phyloP scores from a whole-genome alignment of 495 filamentous ascomycete genomes.

The Pseudevernia furfuracea region DNA sequence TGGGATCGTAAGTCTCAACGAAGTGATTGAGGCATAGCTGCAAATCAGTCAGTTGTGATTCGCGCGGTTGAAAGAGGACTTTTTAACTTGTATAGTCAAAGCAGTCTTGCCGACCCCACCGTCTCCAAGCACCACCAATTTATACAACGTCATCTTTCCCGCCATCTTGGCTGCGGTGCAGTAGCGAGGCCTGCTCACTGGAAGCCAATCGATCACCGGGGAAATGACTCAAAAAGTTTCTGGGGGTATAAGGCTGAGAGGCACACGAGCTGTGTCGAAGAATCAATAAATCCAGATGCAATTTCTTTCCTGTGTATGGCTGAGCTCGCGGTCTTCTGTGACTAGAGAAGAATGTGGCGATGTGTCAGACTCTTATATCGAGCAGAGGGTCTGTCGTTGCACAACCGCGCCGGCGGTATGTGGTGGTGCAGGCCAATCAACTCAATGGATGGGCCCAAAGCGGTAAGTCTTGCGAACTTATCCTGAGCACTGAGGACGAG shows the following conservation, averaged over 20 bases:
- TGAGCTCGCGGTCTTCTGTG: not conserved
- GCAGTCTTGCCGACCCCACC: constrained; percentile 95
- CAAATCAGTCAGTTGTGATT: constrained; percentile 16
- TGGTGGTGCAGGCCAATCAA: constrained; percentile 5
- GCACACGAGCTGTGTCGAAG: not conserved
- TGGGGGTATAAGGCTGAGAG: not conserved
- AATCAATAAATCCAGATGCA: not conserved
- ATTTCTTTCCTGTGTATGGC: not conserved
- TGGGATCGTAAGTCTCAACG: constrained; percentile 89
- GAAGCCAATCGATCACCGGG: constrained; percentile 11
- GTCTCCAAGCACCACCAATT: constrained; percentile 94
- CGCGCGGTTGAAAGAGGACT: constrained; percentile 17
- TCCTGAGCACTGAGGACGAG: not conserved
- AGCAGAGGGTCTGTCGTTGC: not conserved
- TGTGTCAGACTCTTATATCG: not conserved
- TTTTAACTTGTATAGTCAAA: constrained; percentile 86
- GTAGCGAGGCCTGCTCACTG: constrained; percentile 5
- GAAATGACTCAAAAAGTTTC: not conserved
- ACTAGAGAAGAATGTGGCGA: not conserved
- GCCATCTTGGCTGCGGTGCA: constrained; percentile 41
- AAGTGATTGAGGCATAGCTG: constrained; percentile 74
- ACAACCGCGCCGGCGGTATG: not conserved
- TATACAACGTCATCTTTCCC: constrained; percentile 93
- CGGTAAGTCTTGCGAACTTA: constrained; percentile 3
- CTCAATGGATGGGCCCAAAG: constrained; percentile 12